A percentile compares a stretch with the other conserved stretches of the same genome.
Evolutionary conservation across 495 filamentous ascomycete species (phyloP).

Genomic region (Parachaetomium inaequale): DNA sequence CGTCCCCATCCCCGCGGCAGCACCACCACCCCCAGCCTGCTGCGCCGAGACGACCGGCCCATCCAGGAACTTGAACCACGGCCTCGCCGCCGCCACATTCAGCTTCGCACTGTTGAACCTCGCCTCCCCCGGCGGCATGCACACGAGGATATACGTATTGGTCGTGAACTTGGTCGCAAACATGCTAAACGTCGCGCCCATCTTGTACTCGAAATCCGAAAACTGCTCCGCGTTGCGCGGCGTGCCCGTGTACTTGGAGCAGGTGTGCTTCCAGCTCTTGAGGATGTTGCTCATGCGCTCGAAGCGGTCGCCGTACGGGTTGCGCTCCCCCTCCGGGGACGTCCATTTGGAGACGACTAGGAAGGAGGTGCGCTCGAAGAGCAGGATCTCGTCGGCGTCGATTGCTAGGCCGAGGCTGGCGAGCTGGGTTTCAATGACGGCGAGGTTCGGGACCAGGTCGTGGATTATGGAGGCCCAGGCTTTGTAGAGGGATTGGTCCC

Average conservation of each 20-base stretch:
- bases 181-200: conserved; percentile 69
- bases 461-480: conserved; percentile 98
- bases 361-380: conserved; percentile 95
- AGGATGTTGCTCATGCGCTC: conserved; percentile 95
- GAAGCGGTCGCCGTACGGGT: conserved; percentile 87
- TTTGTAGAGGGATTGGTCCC: conserved; percentile 97
- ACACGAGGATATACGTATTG: conserved; percentile 91
- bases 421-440: conserved; percentile 82
- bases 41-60: conserved; percentile 30
- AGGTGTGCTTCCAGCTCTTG: conserved; percentile 89
- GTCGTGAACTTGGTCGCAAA: conserved; percentile 91
- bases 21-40: neutral
- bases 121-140: conserved; percentile 82
- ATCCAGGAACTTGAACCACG: conserved; percentile 65
- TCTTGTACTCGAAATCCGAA: conserved; percentile 52
- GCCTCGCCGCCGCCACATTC: conserved; percentile 80
- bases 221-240: conserved; percentile 57
- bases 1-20: neutral
- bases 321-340: conserved; percentile 64
- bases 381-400: conserved; percentile 87
- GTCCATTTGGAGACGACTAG: conserved; percentile 85
- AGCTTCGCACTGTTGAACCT: conserved; percentile 83
- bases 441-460: conserved; percentile 87
- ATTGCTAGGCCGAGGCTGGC: conserved; percentile 72
- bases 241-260: conserved; percentile 48